Conservation (phyloP, 1,139 yeast genomes). For the Hanseniaspora gamundiae region DNA sequence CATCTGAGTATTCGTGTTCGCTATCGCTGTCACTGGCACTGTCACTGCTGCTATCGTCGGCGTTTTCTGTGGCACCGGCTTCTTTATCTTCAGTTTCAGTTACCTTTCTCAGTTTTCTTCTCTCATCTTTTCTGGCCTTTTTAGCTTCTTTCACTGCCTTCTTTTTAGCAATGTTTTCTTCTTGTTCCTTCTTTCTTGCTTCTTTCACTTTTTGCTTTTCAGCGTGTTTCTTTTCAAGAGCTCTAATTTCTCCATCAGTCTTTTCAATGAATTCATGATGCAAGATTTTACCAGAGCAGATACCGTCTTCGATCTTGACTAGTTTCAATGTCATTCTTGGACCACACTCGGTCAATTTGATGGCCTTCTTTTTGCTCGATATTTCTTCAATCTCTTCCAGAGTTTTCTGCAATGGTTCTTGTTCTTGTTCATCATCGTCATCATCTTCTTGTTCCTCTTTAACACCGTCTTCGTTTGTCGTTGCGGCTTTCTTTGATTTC, state of each 20-base stretch:
- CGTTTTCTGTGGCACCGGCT: conserved; percentile 15
- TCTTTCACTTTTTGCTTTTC: conserved; percentile 50
- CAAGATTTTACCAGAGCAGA: conserved; percentile 74
- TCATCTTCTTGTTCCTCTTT: conserved; percentile 11
- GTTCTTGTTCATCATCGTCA: conserved; percentile 16
- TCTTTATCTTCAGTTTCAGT: conserved; percentile 18
- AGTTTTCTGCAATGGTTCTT: conserved; percentile 8
- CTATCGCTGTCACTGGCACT: conserved; percentile 16
- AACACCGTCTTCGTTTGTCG: no score
- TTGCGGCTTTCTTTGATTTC: conserved; percentile 5
- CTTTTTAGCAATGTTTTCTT: conserved; percentile 67
- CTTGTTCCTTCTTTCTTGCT: conserved; percentile 66
- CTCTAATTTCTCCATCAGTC: conserved; percentile 44
- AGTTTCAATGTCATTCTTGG: conserved; percentile 74
- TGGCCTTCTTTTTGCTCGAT: conserved; percentile 60
- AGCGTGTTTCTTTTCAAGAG: conserved; percentile 57
- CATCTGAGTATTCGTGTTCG: conserved; percentile 25
- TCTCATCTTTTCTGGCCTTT: conserved; percentile 58
- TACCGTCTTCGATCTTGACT: conserved; percentile 85
- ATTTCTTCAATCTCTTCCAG: conserved; percentile 14
- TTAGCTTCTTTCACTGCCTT: conserved; percentile 61
- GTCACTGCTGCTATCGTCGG: conserved; percentile 10
- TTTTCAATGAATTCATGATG: conserved; percentile 66
- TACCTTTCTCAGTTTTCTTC: conserved; percentile 32
- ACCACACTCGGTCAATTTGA: conserved; percentile 85